Evolutionary conservation across 2,329 filamentous ascomycete genomes (phyloP), one percentile per base, ranked within the genome.

Genomic region (Aspergillus sp.): DNA sequence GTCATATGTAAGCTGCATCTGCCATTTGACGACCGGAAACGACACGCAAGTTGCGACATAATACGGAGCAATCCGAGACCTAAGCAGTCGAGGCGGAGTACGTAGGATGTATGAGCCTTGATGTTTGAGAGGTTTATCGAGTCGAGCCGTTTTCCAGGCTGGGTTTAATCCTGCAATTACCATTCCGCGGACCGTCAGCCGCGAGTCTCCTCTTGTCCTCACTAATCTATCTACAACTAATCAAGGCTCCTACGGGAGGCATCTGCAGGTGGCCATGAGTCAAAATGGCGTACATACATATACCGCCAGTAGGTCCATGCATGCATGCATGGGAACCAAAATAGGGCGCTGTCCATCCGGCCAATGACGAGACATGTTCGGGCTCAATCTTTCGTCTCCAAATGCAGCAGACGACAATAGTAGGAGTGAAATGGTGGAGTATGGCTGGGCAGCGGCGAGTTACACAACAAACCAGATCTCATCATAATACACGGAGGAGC

Each of bases 221-320:
- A 36, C 32, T 36, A 36, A 13, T 36, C 12, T 36, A 36, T 36
- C 32, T 36, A 36, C 30, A 17, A 17, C 39, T 43, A 21, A 36
- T 53, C 36, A 58, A 48, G 36, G 25, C 25, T 43, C 9, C 53
- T 36, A 43, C 17, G 38, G 38, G 55, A 30, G 58, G 47, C 41
- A 59, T 54, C 61, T 61, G 61, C 63, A 63, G 61, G 56, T 56
- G 49, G 61, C 60, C 63, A 65, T 61, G 61, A 63, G 63, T 63
- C 58, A 61, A 36, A 63, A 61, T 63, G 58, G 60, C 57, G 56
- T 58, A 58, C 58, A 61, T 65, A 56, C 59, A 52, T 43, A 28
- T 50, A 50, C 47, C 47, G 47, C 41, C 47, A 57, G 55, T 56
- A 52, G 59, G 56, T 55, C 45, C 58, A 57, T 64, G 59, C 57